Percentiles rank a stretch among this genome's conserved stretches.
Evolutionary conservation across 2,329 filamentous ascomycete species (phyloP).

Genomic region (Talaromyces marneffei): DNA sequence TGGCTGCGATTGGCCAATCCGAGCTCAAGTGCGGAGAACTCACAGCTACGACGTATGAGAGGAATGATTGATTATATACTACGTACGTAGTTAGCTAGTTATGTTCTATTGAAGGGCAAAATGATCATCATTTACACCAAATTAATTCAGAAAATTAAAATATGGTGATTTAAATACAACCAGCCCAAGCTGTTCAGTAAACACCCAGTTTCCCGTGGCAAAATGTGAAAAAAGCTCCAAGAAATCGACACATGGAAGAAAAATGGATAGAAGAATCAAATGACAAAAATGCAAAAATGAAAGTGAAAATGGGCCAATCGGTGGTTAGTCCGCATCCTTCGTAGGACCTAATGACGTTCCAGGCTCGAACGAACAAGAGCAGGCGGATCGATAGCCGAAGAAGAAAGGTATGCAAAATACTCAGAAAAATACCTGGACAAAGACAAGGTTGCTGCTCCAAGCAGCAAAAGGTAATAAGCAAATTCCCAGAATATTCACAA

Average conservation of each 20-base stretch:
- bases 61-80: not conserved
- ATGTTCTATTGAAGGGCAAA: not conserved
- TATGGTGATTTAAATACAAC: not conserved
- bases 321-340: not conserved
- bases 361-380: not conserved
- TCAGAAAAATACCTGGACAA: constrained; percentile 1
- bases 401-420: not conserved
- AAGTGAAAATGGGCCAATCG: not conserved
- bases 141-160: not conserved
- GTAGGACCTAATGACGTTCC: not conserved
- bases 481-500: constrained; percentile 11
- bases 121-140: not conserved
- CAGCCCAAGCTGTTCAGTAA: not conserved
- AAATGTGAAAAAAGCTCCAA: constrained; percentile 10
- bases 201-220: constrained; percentile 2
- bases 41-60: not conserved
- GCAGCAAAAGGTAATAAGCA: not conserved
- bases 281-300: not conserved
- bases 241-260: not conserved
- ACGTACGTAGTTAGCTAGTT: too few species aligned
- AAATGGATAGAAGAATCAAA: not conserved
- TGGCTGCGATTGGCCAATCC: constrained; percentile 8
- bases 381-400: not conserved
- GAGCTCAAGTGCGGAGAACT: not conserved
- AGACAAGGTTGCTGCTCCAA: not conserved